Percentiles rank a stretch among this genome's conserved stretches.
phyloP scores from a whole-genome alignment of 2,329 filamentous ascomycete species.

The Knufia petricola region DNA sequence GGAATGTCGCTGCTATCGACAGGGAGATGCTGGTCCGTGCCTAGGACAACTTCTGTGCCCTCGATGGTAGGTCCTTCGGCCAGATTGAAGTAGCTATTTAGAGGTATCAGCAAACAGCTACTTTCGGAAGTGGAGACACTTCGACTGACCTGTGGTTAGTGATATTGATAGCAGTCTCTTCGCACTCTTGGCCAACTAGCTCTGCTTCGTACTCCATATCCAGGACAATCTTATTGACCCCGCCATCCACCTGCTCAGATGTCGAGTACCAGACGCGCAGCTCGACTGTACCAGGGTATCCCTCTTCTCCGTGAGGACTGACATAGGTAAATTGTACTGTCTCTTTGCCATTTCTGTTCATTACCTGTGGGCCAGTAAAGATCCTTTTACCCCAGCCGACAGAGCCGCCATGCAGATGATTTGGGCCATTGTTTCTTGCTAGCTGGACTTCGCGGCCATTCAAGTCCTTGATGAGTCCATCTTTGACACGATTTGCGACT shows the following conservation, averaged over 20 bases:
- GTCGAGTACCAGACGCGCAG: slow-evolving; percentile 69
- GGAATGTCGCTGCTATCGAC: slow-evolving; percentile 65
- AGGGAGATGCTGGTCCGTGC: slow-evolving; percentile 58
- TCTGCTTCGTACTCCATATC: slow-evolving; percentile 85
- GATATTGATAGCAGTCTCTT: slow-evolving; percentile 87
- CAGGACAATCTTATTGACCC: slow-evolving; percentile 58
- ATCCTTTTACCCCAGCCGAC: slow-evolving; percentile 72
- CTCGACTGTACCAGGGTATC: slow-evolving; percentile 78
- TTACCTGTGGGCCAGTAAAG: slow-evolving; percentile 61
- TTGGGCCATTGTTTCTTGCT: slow-evolving; percentile 68
- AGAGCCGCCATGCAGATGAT: slow-evolving; percentile 63
- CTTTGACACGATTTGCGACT: slow-evolving; percentile 67
- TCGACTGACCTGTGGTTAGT: slow-evolving; percentile 78
- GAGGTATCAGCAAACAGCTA: slow-evolving; percentile 10
- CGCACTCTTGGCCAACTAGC: slow-evolving; percentile 61
- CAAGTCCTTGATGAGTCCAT: slow-evolving; percentile 59
- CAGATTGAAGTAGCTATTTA: slow-evolving; percentile 58
- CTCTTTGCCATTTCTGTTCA: slow-evolving; percentile 51
- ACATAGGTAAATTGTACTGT: slow-evolving; percentile 55
- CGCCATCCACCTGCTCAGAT: slow-evolving; percentile 52
- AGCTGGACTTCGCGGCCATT: slow-evolving; percentile 64
- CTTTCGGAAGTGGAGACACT: background rate
- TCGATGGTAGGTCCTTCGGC: slow-evolving; percentile 47
- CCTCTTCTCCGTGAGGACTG: slow-evolving; percentile 75
- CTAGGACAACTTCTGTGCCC: slow-evolving; percentile 51